phyloP scores from a whole-genome alignment of 768 basidiomycete species.

The Leccinum subgranulosum region DNA sequence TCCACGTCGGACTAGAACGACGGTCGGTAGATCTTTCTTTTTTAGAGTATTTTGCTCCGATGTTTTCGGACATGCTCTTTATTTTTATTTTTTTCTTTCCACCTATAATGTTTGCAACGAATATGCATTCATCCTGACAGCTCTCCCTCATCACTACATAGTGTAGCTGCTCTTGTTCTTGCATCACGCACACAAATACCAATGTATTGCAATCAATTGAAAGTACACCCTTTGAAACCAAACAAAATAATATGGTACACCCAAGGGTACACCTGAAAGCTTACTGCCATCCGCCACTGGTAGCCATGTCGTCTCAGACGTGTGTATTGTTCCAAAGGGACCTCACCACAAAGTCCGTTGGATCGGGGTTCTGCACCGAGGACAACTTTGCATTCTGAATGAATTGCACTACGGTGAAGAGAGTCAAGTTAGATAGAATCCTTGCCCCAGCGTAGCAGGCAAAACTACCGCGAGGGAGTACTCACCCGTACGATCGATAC shows the following conservation, averaged over 20 bases:
- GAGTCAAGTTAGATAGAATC: neutral
- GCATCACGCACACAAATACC: neutral
- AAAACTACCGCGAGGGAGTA: neutral
- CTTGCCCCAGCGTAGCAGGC: neutral
- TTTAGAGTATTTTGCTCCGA: neutral
- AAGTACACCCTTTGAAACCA: no score
- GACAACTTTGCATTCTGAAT: constrained; percentile 39
- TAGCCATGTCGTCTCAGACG: constrained; percentile 2
- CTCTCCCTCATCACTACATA: neutral
- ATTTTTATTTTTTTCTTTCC: neutral
- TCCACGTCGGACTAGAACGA: constrained; percentile 13
- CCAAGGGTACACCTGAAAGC: no score
- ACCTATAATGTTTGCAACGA: neutral
- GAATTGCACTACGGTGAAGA: constrained; percentile 37
- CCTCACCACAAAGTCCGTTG: constrained; percentile 46
- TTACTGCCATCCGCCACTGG: no score
- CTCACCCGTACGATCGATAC: constrained; percentile 50
- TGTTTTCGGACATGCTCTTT: neutral
- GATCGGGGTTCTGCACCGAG: constrained; percentile 34
- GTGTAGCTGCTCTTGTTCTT: neutral
- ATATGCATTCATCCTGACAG: neutral
- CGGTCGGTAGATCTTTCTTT: neutral
- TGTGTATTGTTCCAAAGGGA: constrained; percentile 57
- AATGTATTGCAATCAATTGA: neutral
- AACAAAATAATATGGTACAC: no score